Evolutionary conservation across 352 stramenopile genomes (phyloP), one percentile per base, ranked within the genome.

Genomic region (Phytophthora melonis): DNA sequence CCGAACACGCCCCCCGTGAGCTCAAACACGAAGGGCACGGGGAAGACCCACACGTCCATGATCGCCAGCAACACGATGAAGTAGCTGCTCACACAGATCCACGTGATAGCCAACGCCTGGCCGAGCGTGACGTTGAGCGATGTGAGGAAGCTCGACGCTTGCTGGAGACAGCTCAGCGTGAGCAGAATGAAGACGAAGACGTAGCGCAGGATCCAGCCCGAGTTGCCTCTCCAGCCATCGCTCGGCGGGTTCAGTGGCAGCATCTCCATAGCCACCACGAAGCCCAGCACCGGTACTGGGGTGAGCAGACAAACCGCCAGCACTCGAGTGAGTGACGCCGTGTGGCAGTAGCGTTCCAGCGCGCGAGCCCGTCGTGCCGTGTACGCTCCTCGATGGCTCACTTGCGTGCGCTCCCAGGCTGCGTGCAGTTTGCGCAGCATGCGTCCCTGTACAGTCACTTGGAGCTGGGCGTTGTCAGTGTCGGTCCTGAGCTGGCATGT

Each of bases 11-110:
- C 67, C 3, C 54, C 59, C 7, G 73, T 74, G 21, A 80, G 63
- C 13, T 64, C 55, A 18, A 80, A 80, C 3, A 77, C 70, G 13
- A 80, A 80, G 14, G 73, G 69, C 13, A 77, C 65, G 3, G 73
- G 69, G 21, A 77, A 77, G 13, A 60, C 59, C 73, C 73, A 80
- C 3, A 57, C 32, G 14, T 41, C 63, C 19, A 74, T 74, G 34
- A 77, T 67, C 0, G 34, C 16, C 25, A 77, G 14, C 14, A 80
- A 23, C 18, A 77, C 65, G 5, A 71, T 66, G 39, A 80, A 64
- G 25, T 79, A 76, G 16, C 57, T 66, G 45, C 60, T 65, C 10
- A 74, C 53, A 23, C 41, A 59, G 27, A 70, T 60, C 50, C 67
- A 69, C 30, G 65, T 47, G 36, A 72, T 72, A 8, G 57, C 58